Evolutionary conservation across 1,284 basidiomycete genomes (phyloP), one percentile per base, ranked within the genome.

Genomic region (Fistulina hepatica): DNA sequence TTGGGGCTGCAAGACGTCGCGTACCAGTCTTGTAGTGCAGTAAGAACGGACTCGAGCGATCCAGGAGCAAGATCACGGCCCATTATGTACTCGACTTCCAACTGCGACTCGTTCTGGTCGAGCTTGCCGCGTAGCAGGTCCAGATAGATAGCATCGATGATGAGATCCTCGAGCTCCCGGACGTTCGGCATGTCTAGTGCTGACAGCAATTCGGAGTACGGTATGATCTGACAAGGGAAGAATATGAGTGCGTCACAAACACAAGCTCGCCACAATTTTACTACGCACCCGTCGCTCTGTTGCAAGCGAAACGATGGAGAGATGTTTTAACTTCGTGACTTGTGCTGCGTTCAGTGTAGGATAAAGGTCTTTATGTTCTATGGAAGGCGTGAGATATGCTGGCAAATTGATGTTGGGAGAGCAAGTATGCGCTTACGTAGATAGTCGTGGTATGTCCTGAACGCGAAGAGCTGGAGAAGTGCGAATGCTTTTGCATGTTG

Each of bases 101-200:
- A 69, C 44, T 88, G 76, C 43, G 77, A 72, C 47, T 82, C 72
- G 52, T 86, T 85, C 61, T 97, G 92, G 57, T 97, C 88, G 34
- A 98, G 77, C 51, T 88, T 91, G 9, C 89, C 93, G 31, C 76
- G 74, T 26, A 97, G 69, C 33, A 97, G 66, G 49, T 86, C 83
- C 25, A 86, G 76, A 57, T 97, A 97, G 54, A 97, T 89, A 7
- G 82, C 80, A 51, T 97, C 92, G 56, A 98, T 97, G 56, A 97
- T 84, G 45, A 95, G 72, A 57, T 97, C 92, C 56, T 97, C 94
- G 4, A 97, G 74, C 45, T 86, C 83, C 35, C 89, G 77, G 37
- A 89, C 76, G 2, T 72, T 78, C 2, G 73, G 66, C 54, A 91
- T 71, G 33, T 85, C 70, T 13, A 97, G 71, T 2, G 69, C 64